These are phyloP conservation scores for Epichloe glyceriae DNA, from an alignment of 2,329 filamentous ascomycete species.

Conservation along the genomic window DNA sequence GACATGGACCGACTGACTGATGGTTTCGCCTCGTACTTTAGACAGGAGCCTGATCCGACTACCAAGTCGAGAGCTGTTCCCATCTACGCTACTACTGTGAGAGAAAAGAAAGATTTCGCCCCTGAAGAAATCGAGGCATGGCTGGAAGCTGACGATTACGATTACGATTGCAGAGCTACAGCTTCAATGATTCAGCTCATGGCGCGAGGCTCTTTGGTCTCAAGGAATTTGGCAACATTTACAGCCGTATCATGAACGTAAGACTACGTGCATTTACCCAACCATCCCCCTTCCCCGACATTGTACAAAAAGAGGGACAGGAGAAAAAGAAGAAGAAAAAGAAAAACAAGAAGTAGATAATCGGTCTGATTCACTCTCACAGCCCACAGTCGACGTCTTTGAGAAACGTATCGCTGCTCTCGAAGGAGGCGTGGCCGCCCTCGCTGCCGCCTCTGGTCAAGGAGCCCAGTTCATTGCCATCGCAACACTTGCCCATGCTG, in stretches of 20 bases:
- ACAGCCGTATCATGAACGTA: constrained; percentile 92
- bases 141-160: not conserved
- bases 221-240: constrained; percentile 96
- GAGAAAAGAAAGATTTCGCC: not conserved
- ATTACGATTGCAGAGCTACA: constrained; percentile 50
- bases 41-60: constrained; percentile 64
- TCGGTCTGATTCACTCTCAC: not conserved
- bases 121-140: not conserved
- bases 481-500: constrained; percentile 66
- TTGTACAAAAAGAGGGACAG: not conserved
- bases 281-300: no score
- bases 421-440: constrained; percentile 78
- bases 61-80: constrained; percentile 87
- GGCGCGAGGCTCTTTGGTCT: constrained; percentile 90
- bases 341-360: not conserved
- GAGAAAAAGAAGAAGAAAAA: not conserved
- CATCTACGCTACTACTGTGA: constrained; percentile 80
- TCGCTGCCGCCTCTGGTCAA: constrained; percentile 77
- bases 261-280: constrained; percentile 16
- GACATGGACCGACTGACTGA: not conserved
- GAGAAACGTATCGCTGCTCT: constrained; percentile 94
- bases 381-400: constrained; percentile 90
- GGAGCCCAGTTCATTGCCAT: constrained; percentile 88
- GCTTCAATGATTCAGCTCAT: constrained; percentile 93
- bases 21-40: constrained; percentile 20